Percentiles rank a stretch among this genome's conserved stretches.
phyloP scores from a whole-genome alignment of 2,329 filamentous ascomycete genomes.

The Colletotrichum sp. region DNA sequence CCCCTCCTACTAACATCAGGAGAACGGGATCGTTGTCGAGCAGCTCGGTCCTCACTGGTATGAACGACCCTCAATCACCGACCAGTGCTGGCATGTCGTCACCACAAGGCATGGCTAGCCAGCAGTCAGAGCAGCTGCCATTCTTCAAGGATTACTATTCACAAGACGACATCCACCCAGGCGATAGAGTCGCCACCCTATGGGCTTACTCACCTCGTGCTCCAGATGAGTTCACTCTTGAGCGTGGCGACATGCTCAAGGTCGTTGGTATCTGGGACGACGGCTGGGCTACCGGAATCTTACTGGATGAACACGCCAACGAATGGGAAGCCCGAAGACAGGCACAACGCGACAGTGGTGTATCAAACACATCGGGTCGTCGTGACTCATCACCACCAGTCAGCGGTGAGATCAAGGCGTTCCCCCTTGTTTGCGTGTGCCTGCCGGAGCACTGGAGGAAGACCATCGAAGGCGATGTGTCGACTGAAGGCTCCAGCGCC shows the following conservation, averaged over 20 bases:
- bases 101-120: conserved; percentile 80
- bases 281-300: conserved; percentile 94
- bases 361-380: conserved; percentile 78
- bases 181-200: conserved; percentile 86
- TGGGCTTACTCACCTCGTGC: conserved; percentile 98
- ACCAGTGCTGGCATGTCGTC: conserved; percentile 79
- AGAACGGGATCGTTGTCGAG: conserved; percentile 91
- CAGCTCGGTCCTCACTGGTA: conserved; percentile 74
- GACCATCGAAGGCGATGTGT: conserved; percentile 89
- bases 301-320: conserved; percentile 82
- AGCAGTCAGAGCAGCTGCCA: conserved; percentile 92
- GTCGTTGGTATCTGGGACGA: conserved; percentile 99
- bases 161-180: conserved; percentile 91
- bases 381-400: conserved; percentile 67
- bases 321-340: conserved; percentile 83
- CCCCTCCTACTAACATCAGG: conserved; percentile 64
- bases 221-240: conserved; percentile 89
- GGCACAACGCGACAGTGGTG: conserved; percentile 88
- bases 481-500: conserved; percentile 64
- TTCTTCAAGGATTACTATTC: conserved; percentile 99
- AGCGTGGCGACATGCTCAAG: conserved; percentile 97
- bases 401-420: conserved; percentile 91
- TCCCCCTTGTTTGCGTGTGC: conserved; percentile 95
- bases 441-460: conserved; percentile 95
- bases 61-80: conserved; percentile 73